A percentile compares a stretch with the other conserved stretches of the same genome.
Evolutionary conservation across 176 grass and related monocot genomes (phyloP).

Genomic region (Thalia dealbata): DNA sequence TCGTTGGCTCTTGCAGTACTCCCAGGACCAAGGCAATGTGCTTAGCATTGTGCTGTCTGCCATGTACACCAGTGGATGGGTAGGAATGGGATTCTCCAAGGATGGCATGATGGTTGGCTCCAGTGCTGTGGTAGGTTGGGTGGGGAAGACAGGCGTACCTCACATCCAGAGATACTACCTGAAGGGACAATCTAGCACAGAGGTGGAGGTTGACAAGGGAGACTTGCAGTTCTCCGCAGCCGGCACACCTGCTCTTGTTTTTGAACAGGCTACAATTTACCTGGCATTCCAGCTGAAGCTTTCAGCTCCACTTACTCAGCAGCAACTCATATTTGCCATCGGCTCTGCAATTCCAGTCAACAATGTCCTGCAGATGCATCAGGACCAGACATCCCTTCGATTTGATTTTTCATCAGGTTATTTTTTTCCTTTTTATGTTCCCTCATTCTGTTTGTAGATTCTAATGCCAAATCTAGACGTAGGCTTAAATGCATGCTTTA

Average conservation of each 20-base stretch:
- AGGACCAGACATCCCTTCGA: conserved; percentile 62
- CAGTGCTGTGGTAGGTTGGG: conserved; percentile 92
- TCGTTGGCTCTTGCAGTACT: conserved; percentile 50
- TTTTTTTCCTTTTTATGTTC: neutral
- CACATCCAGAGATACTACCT: conserved; percentile 62
- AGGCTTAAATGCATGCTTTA: neutral
- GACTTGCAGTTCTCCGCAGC: conserved; percentile 41
- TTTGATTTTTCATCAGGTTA: conserved; percentile 88
- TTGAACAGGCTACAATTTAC: conserved; percentile 80
- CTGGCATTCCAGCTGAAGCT: conserved; percentile 64
- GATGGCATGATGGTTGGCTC: conserved; percentile 78
- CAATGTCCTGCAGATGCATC: conserved; percentile 48
- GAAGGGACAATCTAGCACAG: conserved; percentile 26
- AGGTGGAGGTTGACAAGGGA: conserved; percentile 48
- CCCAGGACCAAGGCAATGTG: conserved; percentile 58
- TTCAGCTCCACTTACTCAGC: conserved; percentile 40
- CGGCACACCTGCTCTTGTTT: conserved; percentile 37
- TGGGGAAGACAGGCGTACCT: conserved; percentile 49
- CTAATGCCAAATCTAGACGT: neutral
- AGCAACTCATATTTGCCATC: conserved; percentile 67
- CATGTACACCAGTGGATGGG: conserved; percentile 75
- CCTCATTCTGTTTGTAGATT: no score
- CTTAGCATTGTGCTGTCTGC: conserved; percentile 68
- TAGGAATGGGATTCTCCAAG: conserved; percentile 88
- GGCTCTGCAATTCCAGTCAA: conserved; percentile 43